These are phyloP conservation scores for Favolaschia claudopus DNA, from an alignment of 768 basidiomycete species.

Conservation along the genomic window DNA sequence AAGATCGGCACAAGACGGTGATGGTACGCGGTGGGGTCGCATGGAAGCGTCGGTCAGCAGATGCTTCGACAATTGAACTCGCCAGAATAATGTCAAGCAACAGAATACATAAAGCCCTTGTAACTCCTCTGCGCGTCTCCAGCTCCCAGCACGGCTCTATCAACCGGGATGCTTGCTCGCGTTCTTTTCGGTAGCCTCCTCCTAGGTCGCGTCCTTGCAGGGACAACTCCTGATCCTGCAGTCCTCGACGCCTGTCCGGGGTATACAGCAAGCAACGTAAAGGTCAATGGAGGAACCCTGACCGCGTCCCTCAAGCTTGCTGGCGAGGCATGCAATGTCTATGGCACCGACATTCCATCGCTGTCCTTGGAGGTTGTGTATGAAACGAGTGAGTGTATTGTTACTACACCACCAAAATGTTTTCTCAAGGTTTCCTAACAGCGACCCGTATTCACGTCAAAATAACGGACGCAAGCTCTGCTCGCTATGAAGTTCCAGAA, in stretches of 20 bases:
- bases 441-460: slow-evolving; percentile 70
- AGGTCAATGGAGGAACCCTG: slow-evolving; percentile 44
- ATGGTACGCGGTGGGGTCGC: too few species aligned
- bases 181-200: slow-evolving; percentile 12
- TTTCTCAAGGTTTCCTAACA: slow-evolving; percentile 27
- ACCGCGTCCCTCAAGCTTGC: slow-evolving; percentile 61
- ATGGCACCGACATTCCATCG: slow-evolving; percentile 58
- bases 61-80: too few species aligned
- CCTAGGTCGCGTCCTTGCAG: slow-evolving; percentile 15
- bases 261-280: slow-evolving; percentile 59
- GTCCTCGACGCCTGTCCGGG: slow-evolving; percentile 67
- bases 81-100: too few species aligned
- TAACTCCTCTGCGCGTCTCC: too few species aligned
- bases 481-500: slow-evolving; percentile 71
- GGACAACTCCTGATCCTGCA: slow-evolving; percentile 33
- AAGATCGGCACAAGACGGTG: too few species aligned
- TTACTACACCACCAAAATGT: background rate
- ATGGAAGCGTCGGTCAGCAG: too few species aligned
- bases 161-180: background rate
- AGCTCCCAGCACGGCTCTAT: background rate
- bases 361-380: slow-evolving; percentile 62
- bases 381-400: slow-evolving; percentile 55
- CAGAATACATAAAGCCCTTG: too few species aligned
- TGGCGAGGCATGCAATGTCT: slow-evolving; percentile 64
- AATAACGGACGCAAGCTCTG: slow-evolving; percentile 56